phyloP scores from a whole-genome alignment of 257 asterid genomes.

The Fraxinus quadrangulata region DNA sequence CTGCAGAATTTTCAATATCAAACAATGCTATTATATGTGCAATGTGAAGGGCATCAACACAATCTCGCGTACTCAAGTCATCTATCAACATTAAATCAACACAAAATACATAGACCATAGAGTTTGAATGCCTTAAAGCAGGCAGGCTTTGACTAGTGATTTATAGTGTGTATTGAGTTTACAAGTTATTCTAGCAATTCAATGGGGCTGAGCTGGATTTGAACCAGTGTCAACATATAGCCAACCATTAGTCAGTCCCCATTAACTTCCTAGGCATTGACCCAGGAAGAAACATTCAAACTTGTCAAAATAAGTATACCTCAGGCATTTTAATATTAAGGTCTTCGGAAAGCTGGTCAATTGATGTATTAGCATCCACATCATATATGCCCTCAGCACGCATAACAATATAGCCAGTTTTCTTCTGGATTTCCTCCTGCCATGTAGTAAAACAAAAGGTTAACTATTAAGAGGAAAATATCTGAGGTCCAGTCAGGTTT shows the following conservation, averaged over 20 bases:
- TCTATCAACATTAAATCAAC: neutral
- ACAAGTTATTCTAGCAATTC: neutral
- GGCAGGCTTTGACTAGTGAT: neutral
- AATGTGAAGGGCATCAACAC: neutral
- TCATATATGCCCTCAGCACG: constrained; percentile 94
- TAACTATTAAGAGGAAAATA: neutral
- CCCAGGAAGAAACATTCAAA: neutral
- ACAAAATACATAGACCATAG: neutral
- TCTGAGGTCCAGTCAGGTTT: neutral
- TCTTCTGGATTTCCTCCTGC: constrained; percentile 98
- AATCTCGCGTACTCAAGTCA: neutral
- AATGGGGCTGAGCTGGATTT: neutral
- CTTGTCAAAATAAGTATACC: constrained; percentile 39
- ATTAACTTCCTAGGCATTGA: neutral
- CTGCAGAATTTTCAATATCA: neutral
- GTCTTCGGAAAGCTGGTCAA: constrained; percentile 95
- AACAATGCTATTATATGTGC: neutral
- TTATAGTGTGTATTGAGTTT: neutral
- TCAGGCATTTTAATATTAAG: constrained; percentile 92
- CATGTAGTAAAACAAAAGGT: constrained; percentile 22
- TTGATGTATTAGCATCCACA: constrained; percentile 96
- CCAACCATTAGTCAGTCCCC: neutral
- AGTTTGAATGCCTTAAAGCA: constrained; percentile 3
- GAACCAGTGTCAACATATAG: neutral
- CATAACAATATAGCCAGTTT: constrained; percentile 95